Evolutionary conservation across 805 yeast species (phyloP).

Genomic region (Teunomyces cretensis): DNA sequence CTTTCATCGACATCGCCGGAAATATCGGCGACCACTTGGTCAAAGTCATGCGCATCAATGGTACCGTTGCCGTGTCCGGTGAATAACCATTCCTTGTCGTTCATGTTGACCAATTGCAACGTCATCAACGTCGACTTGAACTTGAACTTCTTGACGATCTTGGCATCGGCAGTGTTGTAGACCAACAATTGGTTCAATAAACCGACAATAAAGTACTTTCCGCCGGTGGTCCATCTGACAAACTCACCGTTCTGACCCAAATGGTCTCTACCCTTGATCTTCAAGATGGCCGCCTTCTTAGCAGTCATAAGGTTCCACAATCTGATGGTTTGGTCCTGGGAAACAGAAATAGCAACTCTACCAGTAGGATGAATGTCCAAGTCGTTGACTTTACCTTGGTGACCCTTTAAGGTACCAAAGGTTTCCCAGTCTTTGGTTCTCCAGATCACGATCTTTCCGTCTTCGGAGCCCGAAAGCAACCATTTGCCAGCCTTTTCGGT

Average conservation of each 20-base stretch:
- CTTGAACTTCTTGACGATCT: conserved; percentile 52
- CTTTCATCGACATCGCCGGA: conserved; percentile 23
- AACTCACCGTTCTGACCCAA: conserved; percentile 62
- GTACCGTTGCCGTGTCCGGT: conserved; percentile 73
- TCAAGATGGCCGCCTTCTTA: conserved; percentile 83
- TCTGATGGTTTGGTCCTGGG: conserved; percentile 78
- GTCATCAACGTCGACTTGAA: conserved; percentile 65
- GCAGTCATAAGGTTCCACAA: conserved; percentile 98
- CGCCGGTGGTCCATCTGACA: conserved; percentile 66
- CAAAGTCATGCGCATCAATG: conserved; percentile 54
- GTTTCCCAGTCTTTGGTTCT: conserved; percentile 96
- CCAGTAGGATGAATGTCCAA: conserved; percentile 88
- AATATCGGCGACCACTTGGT: conserved; percentile 13
- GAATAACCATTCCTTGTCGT: conserved; percentile 55
- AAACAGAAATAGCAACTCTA: conserved; percentile 84
- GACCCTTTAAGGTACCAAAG: conserved; percentile 86
- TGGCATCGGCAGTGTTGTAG: conserved; percentile 63
- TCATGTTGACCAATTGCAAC: conserved; percentile 49
- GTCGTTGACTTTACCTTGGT: conserved; percentile 78
- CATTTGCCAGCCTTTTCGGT: conserved; percentile 66
- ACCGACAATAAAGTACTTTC: conserved; percentile 77
- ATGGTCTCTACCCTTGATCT: conserved; percentile 66
- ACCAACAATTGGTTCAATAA: conserved; percentile 62
- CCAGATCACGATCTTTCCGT: conserved; percentile 89
- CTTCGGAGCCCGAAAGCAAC: conserved; percentile 89